Percentiles rank a stretch among this genome's conserved stretches.
These are phyloP conservation scores for Metschnikowia orientalis DNA, from an alignment of 805 yeast species.

Conservation along the genomic window DNA sequence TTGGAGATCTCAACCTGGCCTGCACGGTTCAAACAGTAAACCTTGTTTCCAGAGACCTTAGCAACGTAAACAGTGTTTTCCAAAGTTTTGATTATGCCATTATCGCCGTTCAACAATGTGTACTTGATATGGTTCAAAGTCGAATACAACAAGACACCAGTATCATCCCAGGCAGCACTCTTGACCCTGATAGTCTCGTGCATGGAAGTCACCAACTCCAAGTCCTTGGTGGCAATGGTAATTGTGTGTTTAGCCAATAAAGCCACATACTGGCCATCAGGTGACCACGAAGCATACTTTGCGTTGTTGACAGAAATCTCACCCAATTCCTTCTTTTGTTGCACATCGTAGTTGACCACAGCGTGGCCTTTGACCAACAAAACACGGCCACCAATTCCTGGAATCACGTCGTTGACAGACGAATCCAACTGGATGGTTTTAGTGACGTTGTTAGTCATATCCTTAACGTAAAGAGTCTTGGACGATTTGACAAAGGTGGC, in stretches of 20 bases:
- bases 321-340: slow-evolving; percentile 76
- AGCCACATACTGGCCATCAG: slow-evolving; percentile 83
- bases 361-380: slow-evolving; percentile 66
- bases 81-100: slow-evolving; percentile 89
- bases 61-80: slow-evolving; percentile 83
- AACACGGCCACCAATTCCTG: slow-evolving; percentile 80
- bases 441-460: slow-evolving; percentile 75
- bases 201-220: slow-evolving; percentile 75
- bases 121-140: slow-evolving; percentile 95
- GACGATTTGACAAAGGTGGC: slow-evolving; percentile 67
- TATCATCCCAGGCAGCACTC: slow-evolving; percentile 96
- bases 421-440: slow-evolving; percentile 71
- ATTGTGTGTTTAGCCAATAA: slow-evolving; percentile 88
- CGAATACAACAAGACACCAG: slow-evolving; percentile 85
- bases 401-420: slow-evolving; percentile 64
- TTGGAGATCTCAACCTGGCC: slow-evolving; percentile 75
- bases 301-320: slow-evolving; percentile 70
- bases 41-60: slow-evolving; percentile 62
- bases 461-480: slow-evolving; percentile 75
- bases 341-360: slow-evolving; percentile 85
- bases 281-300: slow-evolving; percentile 86
- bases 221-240: slow-evolving; percentile 75
- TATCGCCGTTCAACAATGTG: slow-evolving; percentile 88
- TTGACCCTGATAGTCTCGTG: slow-evolving; percentile 96
- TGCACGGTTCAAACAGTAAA: slow-evolving; percentile 77